phyloP scores from a whole-genome alignment of 2,329 filamentous ascomycete species.

The Mycosphaerella arachidis region DNA sequence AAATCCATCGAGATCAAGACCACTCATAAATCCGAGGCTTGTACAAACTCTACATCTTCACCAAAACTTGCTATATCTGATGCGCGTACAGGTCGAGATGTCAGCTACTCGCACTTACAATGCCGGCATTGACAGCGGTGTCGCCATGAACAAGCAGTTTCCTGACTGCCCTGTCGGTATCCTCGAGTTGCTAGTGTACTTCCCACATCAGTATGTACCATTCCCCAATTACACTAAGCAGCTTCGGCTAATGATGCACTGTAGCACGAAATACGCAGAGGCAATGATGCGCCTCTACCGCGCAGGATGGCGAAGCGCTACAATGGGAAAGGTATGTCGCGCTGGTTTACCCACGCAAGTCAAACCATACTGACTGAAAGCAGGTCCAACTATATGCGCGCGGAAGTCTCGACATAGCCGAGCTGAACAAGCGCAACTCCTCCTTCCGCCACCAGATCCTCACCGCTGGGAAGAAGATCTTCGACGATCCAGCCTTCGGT shows the following conservation, averaged over 20 bases:
- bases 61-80: background rate
- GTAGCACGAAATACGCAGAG: background rate
- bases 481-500: background rate
- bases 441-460: background rate
- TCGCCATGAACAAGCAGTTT: background rate
- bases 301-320: background rate
- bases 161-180: background rate
- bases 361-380: background rate
- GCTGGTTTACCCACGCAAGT: background rate
- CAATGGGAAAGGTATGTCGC: background rate
- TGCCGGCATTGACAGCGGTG: background rate
- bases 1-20: background rate
- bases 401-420: background rate
- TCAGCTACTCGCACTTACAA: background rate
- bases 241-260: background rate
- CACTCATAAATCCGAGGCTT: background rate
- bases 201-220: background rate
- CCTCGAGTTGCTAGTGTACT: background rate
- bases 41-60: background rate
- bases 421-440: background rate
- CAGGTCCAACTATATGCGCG: slow-evolving; percentile 2
- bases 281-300: background rate
- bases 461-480: background rate
- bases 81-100: background rate
- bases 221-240: background rate